phyloP scores from a whole-genome alignment of 495 filamentous ascomycete species.

The Aspergillus ostianus region DNA sequence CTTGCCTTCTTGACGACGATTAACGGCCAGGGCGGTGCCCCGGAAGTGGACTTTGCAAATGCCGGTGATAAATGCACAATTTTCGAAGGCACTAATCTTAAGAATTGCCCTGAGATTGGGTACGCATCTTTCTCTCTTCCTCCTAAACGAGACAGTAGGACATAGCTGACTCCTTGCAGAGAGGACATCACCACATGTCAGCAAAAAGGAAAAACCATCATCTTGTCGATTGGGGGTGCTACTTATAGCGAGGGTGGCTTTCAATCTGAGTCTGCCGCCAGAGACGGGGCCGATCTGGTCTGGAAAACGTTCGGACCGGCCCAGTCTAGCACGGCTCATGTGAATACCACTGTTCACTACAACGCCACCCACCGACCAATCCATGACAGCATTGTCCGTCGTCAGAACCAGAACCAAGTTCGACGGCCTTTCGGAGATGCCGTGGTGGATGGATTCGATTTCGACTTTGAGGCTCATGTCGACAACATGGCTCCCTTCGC shows the following conservation, averaged over 20 bases:
- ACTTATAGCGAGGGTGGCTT: constrained; percentile 64
- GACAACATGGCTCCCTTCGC: constrained; percentile 56
- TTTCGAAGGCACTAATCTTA: constrained; percentile 54
- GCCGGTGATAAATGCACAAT: constrained; percentile 55
- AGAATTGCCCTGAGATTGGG: constrained; percentile 63
- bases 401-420: constrained; percentile 16
- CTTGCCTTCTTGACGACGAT: constrained; percentile 61
- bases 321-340: constrained; percentile 8
- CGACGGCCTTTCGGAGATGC: constrained; percentile 64
- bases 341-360: neutral
- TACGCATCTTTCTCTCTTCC: constrained; percentile 23
- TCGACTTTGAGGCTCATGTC: constrained; percentile 58
- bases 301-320: constrained; percentile 68
- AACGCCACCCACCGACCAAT: neutral
- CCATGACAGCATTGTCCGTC: neutral
- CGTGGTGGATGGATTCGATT: constrained; percentile 70
- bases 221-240: constrained; percentile 66
- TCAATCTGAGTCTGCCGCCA: constrained; percentile 48
- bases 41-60: constrained; percentile 60
- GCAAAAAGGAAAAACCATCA: constrained; percentile 58
- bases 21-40: constrained; percentile 46
- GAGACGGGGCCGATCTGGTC: constrained; percentile 54
- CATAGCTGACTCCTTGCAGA: constrained; percentile 25
- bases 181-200: constrained; percentile 66
- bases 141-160: neutral